phyloP scores from a whole-genome alignment of 2,329 filamentous ascomycete genomes.

The Shiraia sp. region DNA sequence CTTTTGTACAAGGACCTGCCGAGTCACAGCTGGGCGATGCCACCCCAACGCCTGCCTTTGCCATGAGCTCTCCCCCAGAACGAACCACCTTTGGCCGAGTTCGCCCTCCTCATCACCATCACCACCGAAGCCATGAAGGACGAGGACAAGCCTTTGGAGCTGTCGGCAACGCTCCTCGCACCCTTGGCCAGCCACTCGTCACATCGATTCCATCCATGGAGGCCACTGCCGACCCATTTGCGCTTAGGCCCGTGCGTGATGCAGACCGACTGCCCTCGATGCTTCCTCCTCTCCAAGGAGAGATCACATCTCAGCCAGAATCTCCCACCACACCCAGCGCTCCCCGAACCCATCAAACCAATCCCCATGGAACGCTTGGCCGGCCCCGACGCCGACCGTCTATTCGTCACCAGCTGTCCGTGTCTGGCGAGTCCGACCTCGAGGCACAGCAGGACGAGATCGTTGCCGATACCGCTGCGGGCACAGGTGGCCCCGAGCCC shows the following conservation, averaged over 20 bases:
- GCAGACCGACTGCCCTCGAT: conserved; percentile 84
- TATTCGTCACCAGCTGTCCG: conserved; percentile 85
- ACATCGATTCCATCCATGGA: conserved; percentile 71
- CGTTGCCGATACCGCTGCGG: conserved; percentile 75
- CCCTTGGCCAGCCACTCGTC: conserved; percentile 66
- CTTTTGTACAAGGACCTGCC: conserved; percentile 47
- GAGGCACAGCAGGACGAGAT: conserved; percentile 84
- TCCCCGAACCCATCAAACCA: conserved; percentile 37
- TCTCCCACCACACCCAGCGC: conserved; percentile 56
- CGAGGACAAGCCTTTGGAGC: conserved; percentile 35
- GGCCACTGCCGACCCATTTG: conserved; percentile 67
- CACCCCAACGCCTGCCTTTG: conserved; percentile 65
- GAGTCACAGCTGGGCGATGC: conserved; percentile 62
- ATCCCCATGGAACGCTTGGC: conserved; percentile 52
- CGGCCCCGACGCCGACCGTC: conserved; percentile 72
- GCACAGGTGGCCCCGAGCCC: conserved; percentile 73
- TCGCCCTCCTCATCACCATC: conserved; percentile 56
- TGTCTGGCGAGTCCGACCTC: conserved; percentile 77
- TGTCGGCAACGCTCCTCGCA: conserved; percentile 44
- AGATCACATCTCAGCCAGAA: conserved; percentile 83
- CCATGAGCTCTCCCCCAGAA: conserved; percentile 72
- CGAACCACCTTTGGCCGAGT: conserved; percentile 66
- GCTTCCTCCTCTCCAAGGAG: conserved; percentile 68
- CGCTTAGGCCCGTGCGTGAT: conserved; percentile 80
- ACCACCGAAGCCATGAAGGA: conserved; percentile 55